Percentiles rank a stretch among this genome's conserved stretches.
Evolutionary conservation across 2,329 filamentous ascomycete species (phyloP).

Genomic region (Ascochyta fabae): DNA sequence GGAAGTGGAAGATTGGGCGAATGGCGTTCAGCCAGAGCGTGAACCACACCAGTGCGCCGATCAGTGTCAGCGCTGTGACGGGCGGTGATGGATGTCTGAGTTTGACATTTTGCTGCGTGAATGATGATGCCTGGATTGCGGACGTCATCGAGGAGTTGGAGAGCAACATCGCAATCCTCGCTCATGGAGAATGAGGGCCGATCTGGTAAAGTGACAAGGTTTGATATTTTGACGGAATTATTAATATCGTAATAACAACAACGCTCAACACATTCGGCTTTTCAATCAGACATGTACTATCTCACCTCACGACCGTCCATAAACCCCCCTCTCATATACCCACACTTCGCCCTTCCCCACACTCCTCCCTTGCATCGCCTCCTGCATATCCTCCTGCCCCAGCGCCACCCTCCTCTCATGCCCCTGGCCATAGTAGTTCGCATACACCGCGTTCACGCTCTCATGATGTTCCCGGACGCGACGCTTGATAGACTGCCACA

Average conservation of each 20-base stretch:
- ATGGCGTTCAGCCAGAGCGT: slow-evolving; percentile 56
- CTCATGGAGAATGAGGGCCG: background rate
- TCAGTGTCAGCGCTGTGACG: slow-evolving; percentile 51
- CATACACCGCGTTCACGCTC: slow-evolving; percentile 29
- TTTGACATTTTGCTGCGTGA: slow-evolving; percentile 51
- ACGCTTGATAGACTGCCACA: slow-evolving; percentile 28
- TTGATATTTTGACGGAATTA: background rate
- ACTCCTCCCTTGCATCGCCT: background rate
- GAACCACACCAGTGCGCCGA: slow-evolving; percentile 46
- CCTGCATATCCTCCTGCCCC: background rate
- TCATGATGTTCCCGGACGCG: slow-evolving; percentile 31
- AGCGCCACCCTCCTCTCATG: background rate
- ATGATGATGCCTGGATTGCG: background rate
- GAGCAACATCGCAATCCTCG: background rate
- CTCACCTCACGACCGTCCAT: background rate
- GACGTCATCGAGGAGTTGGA: too few species aligned
- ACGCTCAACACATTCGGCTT: background rate
- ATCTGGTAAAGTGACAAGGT: background rate
- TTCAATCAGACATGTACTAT: background rate
- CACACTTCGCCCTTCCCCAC: slow-evolving; percentile 16
- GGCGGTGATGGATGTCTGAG: slow-evolving; percentile 54
- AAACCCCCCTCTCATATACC: slow-evolving; percentile 24
- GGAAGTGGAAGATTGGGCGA: slow-evolving; percentile 43
- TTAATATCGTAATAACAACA: background rate
- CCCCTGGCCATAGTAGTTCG: slow-evolving; percentile 28